Percentiles rank a stretch among this genome's conserved stretches.
These are phyloP conservation scores for Leishmania mexicana DNA, from an alignment of 208 protist species.

Conservation along the genomic window DNA sequence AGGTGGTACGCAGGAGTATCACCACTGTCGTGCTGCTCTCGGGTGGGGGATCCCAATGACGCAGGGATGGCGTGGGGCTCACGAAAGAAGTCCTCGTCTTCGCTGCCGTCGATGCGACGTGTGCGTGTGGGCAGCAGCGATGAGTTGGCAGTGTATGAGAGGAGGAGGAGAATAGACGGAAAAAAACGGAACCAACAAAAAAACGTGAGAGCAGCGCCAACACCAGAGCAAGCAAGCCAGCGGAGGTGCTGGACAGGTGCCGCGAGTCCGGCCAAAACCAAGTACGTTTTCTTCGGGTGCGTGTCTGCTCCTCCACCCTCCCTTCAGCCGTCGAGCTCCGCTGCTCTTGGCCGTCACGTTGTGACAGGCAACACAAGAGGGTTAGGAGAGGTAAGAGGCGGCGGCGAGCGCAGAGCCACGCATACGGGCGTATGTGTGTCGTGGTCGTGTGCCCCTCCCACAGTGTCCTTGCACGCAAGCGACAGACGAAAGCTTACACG, in stretches of 20 bases:
- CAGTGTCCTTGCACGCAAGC: too few relatives aligned
- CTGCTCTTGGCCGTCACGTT: background rate
- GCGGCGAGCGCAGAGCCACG: background rate
- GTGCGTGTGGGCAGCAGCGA: background rate
- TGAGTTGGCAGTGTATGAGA: background rate
- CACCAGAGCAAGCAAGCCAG: background rate
- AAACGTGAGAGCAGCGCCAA: background rate
- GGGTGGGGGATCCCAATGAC: background rate
- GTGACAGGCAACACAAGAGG: background rate
- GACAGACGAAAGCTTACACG: too few relatives aligned
- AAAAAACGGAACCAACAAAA: too few relatives aligned
- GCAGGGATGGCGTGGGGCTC: background rate
- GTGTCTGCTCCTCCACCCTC: background rate
- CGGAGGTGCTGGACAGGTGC: background rate
- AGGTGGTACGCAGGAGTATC: background rate
- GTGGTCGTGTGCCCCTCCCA: too few relatives aligned
- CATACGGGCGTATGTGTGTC: background rate
- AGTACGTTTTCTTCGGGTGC: background rate
- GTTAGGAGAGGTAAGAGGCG: background rate
- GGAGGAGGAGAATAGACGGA: background rate
- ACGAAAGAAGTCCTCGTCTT: background rate
- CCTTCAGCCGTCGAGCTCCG: too few relatives aligned
- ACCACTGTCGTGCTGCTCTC: background rate
- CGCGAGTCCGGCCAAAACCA: background rate
- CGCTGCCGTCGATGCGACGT: background rate